phyloP scores from a whole-genome alignment of 192 early-diverging fungal species.

The Dispira simplex region DNA sequence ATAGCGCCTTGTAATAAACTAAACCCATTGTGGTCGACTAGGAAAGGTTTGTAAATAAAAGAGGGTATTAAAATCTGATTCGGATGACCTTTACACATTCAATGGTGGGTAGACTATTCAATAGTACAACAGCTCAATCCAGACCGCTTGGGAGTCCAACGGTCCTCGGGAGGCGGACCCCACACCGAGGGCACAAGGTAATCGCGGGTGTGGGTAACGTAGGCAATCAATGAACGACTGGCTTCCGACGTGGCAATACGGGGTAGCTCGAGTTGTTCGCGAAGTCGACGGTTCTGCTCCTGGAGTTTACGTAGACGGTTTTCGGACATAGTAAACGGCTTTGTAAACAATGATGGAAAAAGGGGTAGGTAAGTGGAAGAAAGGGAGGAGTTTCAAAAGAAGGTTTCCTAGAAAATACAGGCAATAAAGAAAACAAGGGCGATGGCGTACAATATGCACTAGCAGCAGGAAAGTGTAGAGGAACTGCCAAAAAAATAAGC shows the following conservation, averaged over 20 bases:
- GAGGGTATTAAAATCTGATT: too few species aligned
- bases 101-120: constrained; percentile 5
- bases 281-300: constrained; percentile 57
- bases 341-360: neutral
- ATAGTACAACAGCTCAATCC: constrained; percentile 22
- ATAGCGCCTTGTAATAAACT: too few species aligned
- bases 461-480: too few species aligned
- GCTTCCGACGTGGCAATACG: constrained; percentile 65
- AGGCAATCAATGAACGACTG: constrained; percentile 36
- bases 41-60: too few species aligned
- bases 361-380: neutral
- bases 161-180: constrained; percentile 42
- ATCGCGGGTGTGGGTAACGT: constrained; percentile 40
- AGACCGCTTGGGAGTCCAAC: constrained; percentile 33
- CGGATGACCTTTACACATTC: too few species aligned
- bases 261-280: constrained; percentile 61
- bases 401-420: too few species aligned
- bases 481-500: too few species aligned
- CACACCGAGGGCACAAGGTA: constrained; percentile 39
- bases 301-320: constrained; percentile 50
- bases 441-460: too few species aligned
- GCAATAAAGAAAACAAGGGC: too few species aligned
- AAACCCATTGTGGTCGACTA: too few species aligned
- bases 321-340: constrained; percentile 26
- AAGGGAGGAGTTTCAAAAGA: too few species aligned